Conservation (phyloP, 805 yeast species). For the Candida ascalaphidarum region DNA sequence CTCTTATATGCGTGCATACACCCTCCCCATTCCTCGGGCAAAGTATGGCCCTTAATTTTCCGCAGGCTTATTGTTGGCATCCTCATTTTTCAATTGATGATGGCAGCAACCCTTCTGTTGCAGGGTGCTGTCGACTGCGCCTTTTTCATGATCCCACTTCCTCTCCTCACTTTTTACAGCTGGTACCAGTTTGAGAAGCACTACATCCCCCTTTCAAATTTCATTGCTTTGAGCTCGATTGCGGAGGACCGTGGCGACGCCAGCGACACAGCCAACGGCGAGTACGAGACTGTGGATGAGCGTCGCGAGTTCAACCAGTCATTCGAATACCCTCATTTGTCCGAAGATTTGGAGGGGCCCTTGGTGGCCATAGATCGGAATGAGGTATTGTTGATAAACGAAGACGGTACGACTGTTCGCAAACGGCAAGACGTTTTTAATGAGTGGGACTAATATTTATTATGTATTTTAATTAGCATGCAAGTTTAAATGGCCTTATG, state of each 20-base stretch:
- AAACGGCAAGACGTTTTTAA: slow-evolving; percentile 5
- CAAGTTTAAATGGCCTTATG: too few species aligned
- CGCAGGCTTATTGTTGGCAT: slow-evolving; percentile 77
- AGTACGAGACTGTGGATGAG: slow-evolving; percentile 63
- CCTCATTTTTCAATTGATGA: slow-evolving; percentile 77
- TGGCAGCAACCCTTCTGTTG: slow-evolving; percentile 83
- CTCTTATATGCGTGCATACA: slow-evolving; percentile 85
- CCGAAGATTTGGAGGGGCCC: slow-evolving; percentile 74
- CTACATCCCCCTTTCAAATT: slow-evolving; percentile 72
- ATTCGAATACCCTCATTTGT: slow-evolving; percentile 71
- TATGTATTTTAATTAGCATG: too few species aligned
- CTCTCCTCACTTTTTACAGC: slow-evolving; percentile 55
- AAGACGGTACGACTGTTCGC: slow-evolving; percentile 20
- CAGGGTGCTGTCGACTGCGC: slow-evolving; percentile 76
- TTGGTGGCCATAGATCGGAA: slow-evolving; percentile 62
- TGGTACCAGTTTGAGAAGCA: slow-evolving; percentile 77
- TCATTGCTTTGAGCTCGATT: slow-evolving; percentile 82
- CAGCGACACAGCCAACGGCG: slow-evolving; percentile 5
- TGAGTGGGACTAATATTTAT: too few species aligned
- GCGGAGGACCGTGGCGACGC: slow-evolving; percentile 8
- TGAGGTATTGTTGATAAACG: slow-evolving; percentile 20
- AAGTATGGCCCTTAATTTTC: slow-evolving; percentile 88
- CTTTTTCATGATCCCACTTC: slow-evolving; percentile 64
- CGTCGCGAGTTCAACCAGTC: slow-evolving; percentile 61
- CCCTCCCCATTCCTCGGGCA: slow-evolving; percentile 94